These are phyloP conservation scores for Mucor velutinosus DNA, from an alignment of 371 early-diverging fungal genomes.

Conservation along the genomic window DNA sequence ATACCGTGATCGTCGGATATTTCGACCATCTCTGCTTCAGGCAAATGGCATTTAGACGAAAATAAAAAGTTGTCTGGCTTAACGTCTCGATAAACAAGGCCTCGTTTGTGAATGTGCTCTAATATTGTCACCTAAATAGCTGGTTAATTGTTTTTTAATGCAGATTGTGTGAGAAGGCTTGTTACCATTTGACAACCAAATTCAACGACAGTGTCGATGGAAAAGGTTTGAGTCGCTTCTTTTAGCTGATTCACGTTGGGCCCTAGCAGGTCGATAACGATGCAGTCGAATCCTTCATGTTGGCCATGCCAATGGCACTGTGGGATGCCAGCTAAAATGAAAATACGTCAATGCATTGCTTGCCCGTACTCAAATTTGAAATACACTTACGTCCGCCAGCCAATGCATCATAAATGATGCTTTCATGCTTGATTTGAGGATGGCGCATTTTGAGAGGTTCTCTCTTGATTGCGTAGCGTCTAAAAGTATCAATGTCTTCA, in stretches of 20 bases:
- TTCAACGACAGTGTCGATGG: conserved; percentile 48
- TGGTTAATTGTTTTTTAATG: not conserved
- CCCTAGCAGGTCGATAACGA: conserved; percentile 97
- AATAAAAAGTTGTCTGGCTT: conserved; percentile 98
- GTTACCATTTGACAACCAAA: conserved; percentile 57
- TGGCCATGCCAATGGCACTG: conserved; percentile 88
- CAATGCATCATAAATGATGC: conserved; percentile 51
- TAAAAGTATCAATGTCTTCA: conserved; percentile 16
- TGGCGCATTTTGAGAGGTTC: conserved; percentile 45
- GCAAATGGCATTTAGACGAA: conserved; percentile 33
- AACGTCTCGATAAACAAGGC: conserved; percentile 78
- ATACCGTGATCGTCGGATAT: conserved; percentile 18
- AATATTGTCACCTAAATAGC: conserved; percentile 83
- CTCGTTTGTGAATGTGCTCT: conserved; percentile 96
- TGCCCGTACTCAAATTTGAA: not conserved
- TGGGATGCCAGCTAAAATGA: conserved; percentile 74
- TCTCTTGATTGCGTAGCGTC: conserved; percentile 59
- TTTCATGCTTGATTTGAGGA: conserved; percentile 60
- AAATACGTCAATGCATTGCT: not conserved
- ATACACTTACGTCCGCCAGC: conserved; percentile 54
- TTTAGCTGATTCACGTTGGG: conserved; percentile 90
- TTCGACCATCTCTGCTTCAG: conserved; percentile 34
- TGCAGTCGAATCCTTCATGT: conserved; percentile 85
- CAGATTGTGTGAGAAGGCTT: not conserved
- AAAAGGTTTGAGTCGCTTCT: conserved; percentile 36